A percentile compares a stretch with the other conserved stretches of the same genome.
phyloP scores from a whole-genome alignment of 2,329 filamentous ascomycete genomes.

The Cordyceps farinosa region DNA sequence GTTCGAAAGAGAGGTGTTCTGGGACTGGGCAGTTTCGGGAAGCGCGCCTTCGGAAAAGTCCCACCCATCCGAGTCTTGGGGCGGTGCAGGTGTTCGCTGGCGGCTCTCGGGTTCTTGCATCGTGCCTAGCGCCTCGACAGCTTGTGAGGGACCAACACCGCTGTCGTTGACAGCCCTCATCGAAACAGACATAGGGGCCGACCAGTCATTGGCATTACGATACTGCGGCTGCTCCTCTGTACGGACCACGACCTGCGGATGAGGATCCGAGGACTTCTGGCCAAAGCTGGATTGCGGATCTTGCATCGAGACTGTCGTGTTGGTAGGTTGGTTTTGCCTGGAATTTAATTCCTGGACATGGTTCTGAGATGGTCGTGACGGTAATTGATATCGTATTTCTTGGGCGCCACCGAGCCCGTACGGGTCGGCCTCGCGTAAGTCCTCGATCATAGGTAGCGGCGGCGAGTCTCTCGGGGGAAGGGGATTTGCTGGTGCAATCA shows the following conservation, averaged over 20 bases:
- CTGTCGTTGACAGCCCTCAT: slow-evolving; percentile 35
- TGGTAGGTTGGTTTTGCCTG: slow-evolving; percentile 52
- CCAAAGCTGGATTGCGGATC: slow-evolving; percentile 32
- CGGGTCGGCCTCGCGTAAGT: slow-evolving; percentile 52
- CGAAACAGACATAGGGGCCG: slow-evolving; percentile 31
- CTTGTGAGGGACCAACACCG: slow-evolving; percentile 34
- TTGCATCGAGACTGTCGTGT: slow-evolving; percentile 56
- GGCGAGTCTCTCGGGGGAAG: slow-evolving; percentile 61
- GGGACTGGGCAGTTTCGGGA: slow-evolving; percentile 49
- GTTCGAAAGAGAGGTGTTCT: slow-evolving; percentile 48
- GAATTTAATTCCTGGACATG: slow-evolving; percentile 52
- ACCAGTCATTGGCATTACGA: slow-evolving; percentile 35
- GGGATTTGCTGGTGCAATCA: slow-evolving; percentile 65
- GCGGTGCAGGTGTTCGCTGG: slow-evolving; percentile 42
- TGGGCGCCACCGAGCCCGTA: slow-evolving; percentile 46
- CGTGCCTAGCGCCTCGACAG: slow-evolving; percentile 37
- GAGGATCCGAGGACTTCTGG: slow-evolving; percentile 37
- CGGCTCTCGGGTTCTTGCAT: slow-evolving; percentile 39
- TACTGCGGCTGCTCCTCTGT: slow-evolving; percentile 48
- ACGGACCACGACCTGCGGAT: slow-evolving; percentile 50
- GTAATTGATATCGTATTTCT: slow-evolving; percentile 39
- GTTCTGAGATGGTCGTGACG: slow-evolving; percentile 49
- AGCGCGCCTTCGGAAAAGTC: slow-evolving; percentile 83
- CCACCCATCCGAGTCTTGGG: slow-evolving; percentile 72
- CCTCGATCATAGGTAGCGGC: slow-evolving; percentile 55